Evolutionary conservation across 2,329 filamentous ascomycete species (phyloP), one percentile per base, ranked within the genome.

Genomic region (Fusarium nisikadoi): DNA sequence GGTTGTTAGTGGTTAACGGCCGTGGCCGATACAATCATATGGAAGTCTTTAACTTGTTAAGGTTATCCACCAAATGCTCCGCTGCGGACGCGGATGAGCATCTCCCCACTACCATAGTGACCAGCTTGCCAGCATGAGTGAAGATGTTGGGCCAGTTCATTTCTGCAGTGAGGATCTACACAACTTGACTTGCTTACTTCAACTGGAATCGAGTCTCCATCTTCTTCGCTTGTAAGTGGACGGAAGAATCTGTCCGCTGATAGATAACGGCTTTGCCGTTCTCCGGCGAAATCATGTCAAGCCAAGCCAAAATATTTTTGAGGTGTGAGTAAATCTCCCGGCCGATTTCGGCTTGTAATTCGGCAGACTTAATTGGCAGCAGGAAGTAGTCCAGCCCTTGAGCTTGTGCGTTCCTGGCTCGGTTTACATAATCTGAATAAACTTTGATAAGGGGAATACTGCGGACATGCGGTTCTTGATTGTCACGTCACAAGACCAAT

Each of bases 301-400:
- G 31, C 43, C 53, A 62, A 67, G 27, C 46, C 56, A 49, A 52
- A 68, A 59, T 42, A 31, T 55, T 46, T 46, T 33, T 25, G 43
- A 56, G 58, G 47, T 56, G 54, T 53, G 58, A 68, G 68, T 59
- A 62, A 67, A 56, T 64, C 50, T 43, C 50, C 59, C 42, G 70
- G 72, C 75, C 75, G 75, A 77, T 67, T 75, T 77, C 75, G 75
- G 75, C 74, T 74, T 46, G 50, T 68, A 76, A 75, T 74, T 74
- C 68, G 38, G 57, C 65, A 56, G 56, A 50, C 56, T 69, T 65
- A 47, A 77, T 77, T 77, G 75, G 75, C 50, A 45, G 71, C 61
- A 50, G 45, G 36, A 45, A 63, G 45, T 23, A 64, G 39, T 59
- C 38, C 27, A 63, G 38, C 36, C 71, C 59, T 46, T 41, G 63